phyloP scores from a whole-genome alignment of 2,329 filamentous ascomycete species.

The Plenodomus tracheiphilus region DNA sequence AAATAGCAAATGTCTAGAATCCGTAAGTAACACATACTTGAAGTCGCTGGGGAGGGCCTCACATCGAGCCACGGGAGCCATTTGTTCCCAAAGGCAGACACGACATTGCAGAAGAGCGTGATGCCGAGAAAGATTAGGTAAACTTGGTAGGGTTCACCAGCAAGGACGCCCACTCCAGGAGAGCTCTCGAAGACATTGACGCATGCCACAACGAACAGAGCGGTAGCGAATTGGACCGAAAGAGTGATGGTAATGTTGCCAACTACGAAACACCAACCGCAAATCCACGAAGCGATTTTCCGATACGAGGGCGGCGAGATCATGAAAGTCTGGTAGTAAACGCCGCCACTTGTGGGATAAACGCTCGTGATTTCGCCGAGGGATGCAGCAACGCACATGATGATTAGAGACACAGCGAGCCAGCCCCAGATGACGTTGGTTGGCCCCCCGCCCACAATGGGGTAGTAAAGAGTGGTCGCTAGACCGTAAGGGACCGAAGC shows the following conservation, averaged over 20 bases:
- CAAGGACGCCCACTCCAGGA: conserved; percentile 52
- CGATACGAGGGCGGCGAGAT: conserved; percentile 65
- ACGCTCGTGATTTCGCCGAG: conserved; percentile 76
- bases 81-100: conserved; percentile 57
- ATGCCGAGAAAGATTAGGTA: conserved; percentile 56
- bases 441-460: conserved; percentile 67
- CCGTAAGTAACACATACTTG: conserved; percentile 25
- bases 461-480: conserved; percentile 70
- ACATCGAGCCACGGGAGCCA: conserved; percentile 67
- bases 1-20: conserved; percentile 67
- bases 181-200: conserved; percentile 58
- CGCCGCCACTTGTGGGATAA: conserved; percentile 75
- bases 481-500: conserved; percentile 75
- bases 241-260: conserved; percentile 82
- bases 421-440: conserved; percentile 75
- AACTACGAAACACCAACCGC: conserved; percentile 75
- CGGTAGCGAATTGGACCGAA: conserved; percentile 78
- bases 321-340: conserved; percentile 81
- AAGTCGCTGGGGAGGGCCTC: conserved; percentile 46
- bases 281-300: conserved; percentile 69
- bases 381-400: conserved; percentile 68
- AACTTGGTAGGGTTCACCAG: conserved; percentile 49
- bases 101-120: conserved; percentile 54
- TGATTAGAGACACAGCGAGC: conserved; percentile 69
- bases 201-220: conserved; percentile 58